phyloP scores from a whole-genome alignment of 345 rosid genomes.

The Bruguiera gymnorhiza region DNA sequence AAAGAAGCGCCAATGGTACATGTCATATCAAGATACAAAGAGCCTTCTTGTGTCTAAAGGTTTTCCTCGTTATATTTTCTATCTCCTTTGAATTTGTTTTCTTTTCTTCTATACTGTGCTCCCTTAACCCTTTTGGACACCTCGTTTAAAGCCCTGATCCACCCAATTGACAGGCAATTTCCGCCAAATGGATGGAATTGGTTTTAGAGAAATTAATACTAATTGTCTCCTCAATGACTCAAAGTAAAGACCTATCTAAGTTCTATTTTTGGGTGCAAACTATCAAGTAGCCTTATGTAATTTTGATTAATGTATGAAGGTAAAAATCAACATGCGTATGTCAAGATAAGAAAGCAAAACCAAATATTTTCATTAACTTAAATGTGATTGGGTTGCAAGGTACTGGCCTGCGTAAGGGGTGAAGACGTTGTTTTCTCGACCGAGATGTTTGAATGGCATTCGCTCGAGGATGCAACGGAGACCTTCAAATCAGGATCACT shows the following conservation, averaged over 20 bases:
- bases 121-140: neutral
- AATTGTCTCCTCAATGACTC: neutral
- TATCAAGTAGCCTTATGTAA: too few relatives aligned
- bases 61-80: neutral
- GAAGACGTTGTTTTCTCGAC: too few relatives aligned
- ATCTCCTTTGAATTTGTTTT: neutral
- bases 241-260: neutral
- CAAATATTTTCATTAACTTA: too few relatives aligned
- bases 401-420: too few relatives aligned
- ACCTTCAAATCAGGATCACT: too few relatives aligned
- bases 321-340: too few relatives aligned
- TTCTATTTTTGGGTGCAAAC: too few relatives aligned
- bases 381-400: too few relatives aligned
- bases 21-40: constrained; percentile 7
- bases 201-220: neutral
- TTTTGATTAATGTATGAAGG: too few relatives aligned
- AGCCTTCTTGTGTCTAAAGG: constrained; percentile 6
- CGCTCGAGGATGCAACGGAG: too few relatives aligned
- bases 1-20: neutral
- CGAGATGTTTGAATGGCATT: too few relatives aligned
- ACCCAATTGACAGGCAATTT: neutral
- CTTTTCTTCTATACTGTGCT: neutral
- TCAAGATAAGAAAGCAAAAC: too few relatives aligned
- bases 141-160: neutral
- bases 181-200: neutral